Conservation (phyloP, 1,139 yeast species). For the Sugiyamaella paludigena region DNA sequence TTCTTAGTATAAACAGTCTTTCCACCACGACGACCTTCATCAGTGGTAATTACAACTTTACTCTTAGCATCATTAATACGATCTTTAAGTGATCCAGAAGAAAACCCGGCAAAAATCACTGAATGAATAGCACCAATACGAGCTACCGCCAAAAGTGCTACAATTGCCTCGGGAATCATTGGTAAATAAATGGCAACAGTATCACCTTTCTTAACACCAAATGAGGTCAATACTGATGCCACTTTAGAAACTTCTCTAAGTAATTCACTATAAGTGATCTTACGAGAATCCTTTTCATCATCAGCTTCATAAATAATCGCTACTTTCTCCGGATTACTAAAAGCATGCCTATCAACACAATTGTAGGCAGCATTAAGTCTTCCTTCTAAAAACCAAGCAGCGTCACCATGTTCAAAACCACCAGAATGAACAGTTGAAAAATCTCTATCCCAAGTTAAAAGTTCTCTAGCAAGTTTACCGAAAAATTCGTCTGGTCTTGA, state of each 20-base stretch:
- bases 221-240: constrained; percentile 78
- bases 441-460: constrained; percentile 80
- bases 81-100: constrained; percentile 89
- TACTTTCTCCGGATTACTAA: constrained; percentile 73
- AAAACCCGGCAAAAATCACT: constrained; percentile 95
- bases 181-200: constrained; percentile 96
- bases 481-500: constrained; percentile 80
- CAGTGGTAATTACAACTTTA: constrained; percentile 89
- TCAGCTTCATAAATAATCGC: constrained; percentile 97
- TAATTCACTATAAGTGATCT: constrained; percentile 80
- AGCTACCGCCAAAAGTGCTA: constrained; percentile 91
- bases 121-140: constrained; percentile 97
- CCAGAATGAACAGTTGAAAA: constrained; percentile 70
- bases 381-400: constrained; percentile 93
- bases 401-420: constrained; percentile 71
- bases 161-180: constrained; percentile 93
- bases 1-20: constrained; percentile 86
- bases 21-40: constrained; percentile 97
- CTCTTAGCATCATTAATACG: constrained; percentile 87
- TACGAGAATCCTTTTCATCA: constrained; percentile 68
- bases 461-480: constrained; percentile 76
- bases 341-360: constrained; percentile 96
- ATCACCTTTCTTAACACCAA: constrained; percentile 94
- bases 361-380: constrained; percentile 90
- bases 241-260: constrained; percentile 83